A percentile compares a stretch with the other conserved stretches of the same genome.
Conservation (phyloP, 2,329 filamentous ascomycete genomes). For the Aspergillus chevalieri region DNA sequence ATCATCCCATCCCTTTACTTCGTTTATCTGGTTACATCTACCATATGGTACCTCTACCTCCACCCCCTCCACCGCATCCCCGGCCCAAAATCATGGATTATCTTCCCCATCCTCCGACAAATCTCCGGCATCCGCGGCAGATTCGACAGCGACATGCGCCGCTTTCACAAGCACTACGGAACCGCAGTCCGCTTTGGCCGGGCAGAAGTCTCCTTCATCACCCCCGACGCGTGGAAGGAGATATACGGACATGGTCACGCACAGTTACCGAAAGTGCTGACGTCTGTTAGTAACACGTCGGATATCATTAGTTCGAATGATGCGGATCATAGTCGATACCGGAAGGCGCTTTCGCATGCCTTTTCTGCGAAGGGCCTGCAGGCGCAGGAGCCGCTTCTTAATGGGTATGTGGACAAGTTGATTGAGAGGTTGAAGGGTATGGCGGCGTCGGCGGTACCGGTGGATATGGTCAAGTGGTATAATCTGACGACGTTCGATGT, state of each 20-base stretch:
- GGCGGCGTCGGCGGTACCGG: slow-evolving; percentile 1
- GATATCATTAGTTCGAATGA: slow-evolving; percentile 11
- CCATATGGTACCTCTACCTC: slow-evolving; percentile 1
- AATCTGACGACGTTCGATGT: slow-evolving; percentile 22
- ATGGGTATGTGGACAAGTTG: slow-evolving; percentile 24
- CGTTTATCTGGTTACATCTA: too few species aligned
- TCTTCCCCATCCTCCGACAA: slow-evolving; percentile 9
- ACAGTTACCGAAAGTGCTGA: slow-evolving; percentile 1
- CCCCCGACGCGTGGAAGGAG: slow-evolving; percentile 18
- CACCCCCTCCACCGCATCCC: slow-evolving; percentile 10
- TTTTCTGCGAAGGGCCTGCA: slow-evolving; percentile 37
- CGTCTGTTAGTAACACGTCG: not conserved
- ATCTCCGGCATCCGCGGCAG: slow-evolving; percentile 5
- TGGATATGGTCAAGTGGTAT: slow-evolving; percentile 21
- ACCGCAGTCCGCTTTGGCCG: slow-evolving; percentile 25
- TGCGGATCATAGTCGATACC: slow-evolving; percentile 18
- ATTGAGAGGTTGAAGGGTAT: slow-evolving; percentile 16
- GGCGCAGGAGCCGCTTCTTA: slow-evolving; percentile 31
- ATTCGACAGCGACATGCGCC: slow-evolving; percentile 5
- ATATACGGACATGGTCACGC: slow-evolving; percentile 16
- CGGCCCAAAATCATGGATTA: slow-evolving; percentile 11
- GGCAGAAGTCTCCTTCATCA: slow-evolving; percentile 26
- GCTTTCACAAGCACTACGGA: slow-evolving; percentile 10
- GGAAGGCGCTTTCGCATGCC: slow-evolving; percentile 27
- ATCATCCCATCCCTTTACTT: too few species aligned